Conservation (phyloP, 2,329 filamentous ascomycete species). For the Stromatinia cepivora region DNA sequence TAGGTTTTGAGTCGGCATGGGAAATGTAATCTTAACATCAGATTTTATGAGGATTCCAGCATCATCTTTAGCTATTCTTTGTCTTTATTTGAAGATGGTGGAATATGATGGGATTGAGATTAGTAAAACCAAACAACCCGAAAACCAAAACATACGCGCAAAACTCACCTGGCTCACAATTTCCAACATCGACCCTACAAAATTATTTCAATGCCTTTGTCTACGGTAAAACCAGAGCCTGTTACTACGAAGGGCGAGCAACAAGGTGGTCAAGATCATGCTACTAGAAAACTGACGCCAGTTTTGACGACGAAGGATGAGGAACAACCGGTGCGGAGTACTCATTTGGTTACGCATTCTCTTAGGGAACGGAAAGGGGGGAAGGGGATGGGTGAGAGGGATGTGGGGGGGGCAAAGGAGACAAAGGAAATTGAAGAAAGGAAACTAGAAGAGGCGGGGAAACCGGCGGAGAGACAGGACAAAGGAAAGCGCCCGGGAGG, state of each 20-base stretch:
- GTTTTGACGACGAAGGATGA: background rate
- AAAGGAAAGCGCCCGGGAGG: background rate
- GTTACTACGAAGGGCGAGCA: background rate
- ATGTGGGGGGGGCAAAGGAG: background rate
- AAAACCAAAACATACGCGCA: background rate
- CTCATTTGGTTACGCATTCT: background rate
- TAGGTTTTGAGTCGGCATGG: background rate
- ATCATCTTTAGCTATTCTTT: background rate
- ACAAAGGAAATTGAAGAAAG: background rate
- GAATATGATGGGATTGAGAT: background rate
- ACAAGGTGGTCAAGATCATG: background rate
- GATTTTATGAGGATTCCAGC: background rate
- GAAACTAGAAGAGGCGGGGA: background rate
- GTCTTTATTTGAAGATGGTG: background rate
- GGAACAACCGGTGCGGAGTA: background rate
- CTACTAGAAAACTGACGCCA: background rate
- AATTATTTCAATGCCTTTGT: background rate
- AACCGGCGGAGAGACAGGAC: background rate
- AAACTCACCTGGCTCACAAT: background rate
- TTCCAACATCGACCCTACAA: background rate
- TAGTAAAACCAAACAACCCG: background rate
- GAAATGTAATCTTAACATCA: background rate
- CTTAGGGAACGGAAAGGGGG: background rate
- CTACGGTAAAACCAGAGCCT: background rate
- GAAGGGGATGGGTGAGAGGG: background rate